A percentile compares a stretch with the other conserved stretches of the same genome.
phyloP scores from a whole-genome alignment of 2,329 filamentous ascomycete genomes.

The Epichloe amarillans region DNA sequence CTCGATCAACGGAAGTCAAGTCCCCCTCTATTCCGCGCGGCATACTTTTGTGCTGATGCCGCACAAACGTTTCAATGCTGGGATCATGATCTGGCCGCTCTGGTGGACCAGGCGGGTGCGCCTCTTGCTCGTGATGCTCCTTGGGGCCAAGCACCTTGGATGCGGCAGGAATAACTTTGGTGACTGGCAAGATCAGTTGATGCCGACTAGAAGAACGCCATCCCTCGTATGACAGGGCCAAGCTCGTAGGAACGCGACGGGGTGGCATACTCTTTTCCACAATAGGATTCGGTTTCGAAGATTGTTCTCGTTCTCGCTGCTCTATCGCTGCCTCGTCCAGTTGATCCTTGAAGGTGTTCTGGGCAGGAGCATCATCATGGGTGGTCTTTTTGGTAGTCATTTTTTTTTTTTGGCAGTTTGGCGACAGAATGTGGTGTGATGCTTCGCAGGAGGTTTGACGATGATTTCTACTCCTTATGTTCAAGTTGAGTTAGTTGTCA shows the following conservation, averaged over 20 bases:
- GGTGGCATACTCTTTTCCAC: constrained; percentile 27
- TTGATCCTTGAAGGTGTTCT: constrained; percentile 28
- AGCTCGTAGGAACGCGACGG: too few species aligned
- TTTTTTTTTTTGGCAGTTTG: background rate
- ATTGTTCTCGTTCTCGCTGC: constrained; percentile 14
- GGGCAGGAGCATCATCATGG: background rate
- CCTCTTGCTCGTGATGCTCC: constrained; percentile 12
- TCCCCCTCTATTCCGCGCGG: constrained; percentile 10
- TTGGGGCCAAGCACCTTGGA: constrained; percentile 27
- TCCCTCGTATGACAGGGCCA: too few species aligned
- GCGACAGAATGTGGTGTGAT: background rate
- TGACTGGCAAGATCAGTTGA: constrained; percentile 16
- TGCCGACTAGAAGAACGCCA: background rate
- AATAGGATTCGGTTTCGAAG: constrained; percentile 21
- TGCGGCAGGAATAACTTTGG: constrained; percentile 30
- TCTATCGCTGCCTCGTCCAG: constrained; percentile 29
- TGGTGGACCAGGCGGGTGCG: constrained; percentile 22
- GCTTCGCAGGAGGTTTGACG: too few species aligned
- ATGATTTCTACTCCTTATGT: too few species aligned
- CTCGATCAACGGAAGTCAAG: constrained; percentile 3
- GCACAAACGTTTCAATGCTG: constrained; percentile 39
- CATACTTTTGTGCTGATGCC: constrained; percentile 38
- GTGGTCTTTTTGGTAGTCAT: constrained; percentile 6
- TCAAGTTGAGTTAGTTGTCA: background rate
- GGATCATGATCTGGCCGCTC: constrained; percentile 31